phyloP scores from a whole-genome alignment of 140 eudicot species.

The Oenanthe javanica region DNA sequence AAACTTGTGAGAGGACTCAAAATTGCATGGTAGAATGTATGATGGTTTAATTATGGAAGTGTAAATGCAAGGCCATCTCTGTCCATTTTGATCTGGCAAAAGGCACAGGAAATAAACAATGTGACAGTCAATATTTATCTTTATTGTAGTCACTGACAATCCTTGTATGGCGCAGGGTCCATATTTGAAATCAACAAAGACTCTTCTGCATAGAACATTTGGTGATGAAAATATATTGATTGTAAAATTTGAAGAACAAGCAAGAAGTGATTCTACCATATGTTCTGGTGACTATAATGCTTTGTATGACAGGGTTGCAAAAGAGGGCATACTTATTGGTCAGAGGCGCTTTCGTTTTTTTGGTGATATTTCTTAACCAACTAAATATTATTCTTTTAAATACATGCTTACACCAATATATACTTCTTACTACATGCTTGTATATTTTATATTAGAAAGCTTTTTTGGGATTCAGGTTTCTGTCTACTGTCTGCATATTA shows the following conservation, averaged over 20 bases:
- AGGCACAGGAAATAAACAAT: background rate
- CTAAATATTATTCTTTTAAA: background rate
- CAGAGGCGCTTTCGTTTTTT: conserved; percentile 50
- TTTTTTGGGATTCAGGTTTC: background rate
- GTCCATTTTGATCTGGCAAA: background rate
- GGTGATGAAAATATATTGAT: conserved; percentile 71
- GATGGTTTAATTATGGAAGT: background rate
- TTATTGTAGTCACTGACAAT: background rate
- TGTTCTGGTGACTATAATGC: conserved; percentile 15
- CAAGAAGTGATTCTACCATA: background rate
- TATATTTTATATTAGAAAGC: background rate
- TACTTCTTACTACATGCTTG: background rate
- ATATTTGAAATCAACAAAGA: conserved; percentile 36
- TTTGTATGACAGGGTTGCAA: conserved; percentile 25
- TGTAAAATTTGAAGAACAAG: conserved; percentile 38
- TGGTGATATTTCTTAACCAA: conserved; percentile 27
- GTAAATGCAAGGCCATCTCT: background rate
- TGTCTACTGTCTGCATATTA: background rate
- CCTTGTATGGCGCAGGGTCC: conserved; percentile 57
- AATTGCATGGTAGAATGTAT: background rate
- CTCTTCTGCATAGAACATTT: conserved; percentile 47
- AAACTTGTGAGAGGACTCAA: background rate
- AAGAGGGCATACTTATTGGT: conserved; percentile 59
- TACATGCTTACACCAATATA: background rate
- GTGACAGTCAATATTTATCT: background rate